Conservation (phyloP, 1,139 yeast species). For the Suhomyces chickasaworum region DNA sequence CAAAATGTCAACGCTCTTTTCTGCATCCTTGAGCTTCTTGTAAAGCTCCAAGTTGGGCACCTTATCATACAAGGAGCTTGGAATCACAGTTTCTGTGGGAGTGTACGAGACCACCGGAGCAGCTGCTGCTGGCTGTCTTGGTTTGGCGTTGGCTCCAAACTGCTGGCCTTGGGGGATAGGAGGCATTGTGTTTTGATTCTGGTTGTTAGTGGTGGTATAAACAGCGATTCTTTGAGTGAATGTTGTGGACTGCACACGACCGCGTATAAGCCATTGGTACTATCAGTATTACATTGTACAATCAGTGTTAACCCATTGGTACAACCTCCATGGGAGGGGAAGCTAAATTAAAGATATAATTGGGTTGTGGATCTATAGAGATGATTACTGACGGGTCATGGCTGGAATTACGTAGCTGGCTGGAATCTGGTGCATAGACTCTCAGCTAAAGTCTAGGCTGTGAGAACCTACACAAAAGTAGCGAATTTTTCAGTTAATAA, state of each 20-base stretch:
- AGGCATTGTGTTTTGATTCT: conserved; percentile 8
- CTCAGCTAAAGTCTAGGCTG: too few relatives aligned
- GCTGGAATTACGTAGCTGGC: too few relatives aligned
- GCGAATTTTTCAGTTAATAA: too few relatives aligned
- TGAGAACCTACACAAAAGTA: too few relatives aligned
- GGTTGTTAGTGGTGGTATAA: not conserved
- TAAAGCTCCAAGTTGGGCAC: conserved; percentile 78
- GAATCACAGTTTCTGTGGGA: conserved; percentile 75
- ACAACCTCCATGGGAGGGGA: too few relatives aligned
- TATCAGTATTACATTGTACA: too few relatives aligned
- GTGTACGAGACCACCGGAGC: conserved; percentile 49
- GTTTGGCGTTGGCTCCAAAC: conserved; percentile 22
- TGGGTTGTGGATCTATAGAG: too few relatives aligned
- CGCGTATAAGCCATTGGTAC: not conserved
- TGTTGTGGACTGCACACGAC: conserved; percentile 1
- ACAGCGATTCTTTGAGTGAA: conserved; percentile 3
- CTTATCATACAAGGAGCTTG: conserved; percentile 57
- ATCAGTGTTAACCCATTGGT: too few relatives aligned
- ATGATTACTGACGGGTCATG: too few relatives aligned
- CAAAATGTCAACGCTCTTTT: conserved; percentile 75
- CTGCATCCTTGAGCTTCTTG: conserved; percentile 73
- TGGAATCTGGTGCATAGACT: too few relatives aligned
- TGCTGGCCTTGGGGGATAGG: conserved; percentile 13
- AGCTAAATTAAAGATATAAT: too few relatives aligned
- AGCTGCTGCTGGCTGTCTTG: conserved; percentile 39